These are phyloP conservation scores for Trichophyton simii DNA, from an alignment of 2,329 filamentous ascomycete species.

Conservation along the genomic window DNA sequence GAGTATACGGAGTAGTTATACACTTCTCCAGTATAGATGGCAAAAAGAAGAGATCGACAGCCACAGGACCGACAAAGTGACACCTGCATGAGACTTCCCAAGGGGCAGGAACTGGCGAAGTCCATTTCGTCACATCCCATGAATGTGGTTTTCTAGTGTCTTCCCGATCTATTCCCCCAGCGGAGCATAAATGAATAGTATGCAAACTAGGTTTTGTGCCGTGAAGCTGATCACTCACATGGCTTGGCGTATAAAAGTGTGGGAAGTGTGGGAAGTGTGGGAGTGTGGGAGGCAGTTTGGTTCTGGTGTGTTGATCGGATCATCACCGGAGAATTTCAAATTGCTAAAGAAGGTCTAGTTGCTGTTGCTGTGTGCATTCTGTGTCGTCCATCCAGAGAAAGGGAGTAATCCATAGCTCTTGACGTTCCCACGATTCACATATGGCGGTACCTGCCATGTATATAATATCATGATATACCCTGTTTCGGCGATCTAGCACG, in stretches of 20 bases:
- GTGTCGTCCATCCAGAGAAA: too few species aligned
- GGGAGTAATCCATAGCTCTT: background rate
- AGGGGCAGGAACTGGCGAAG: background rate
- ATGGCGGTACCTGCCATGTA: background rate
- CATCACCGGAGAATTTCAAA: background rate
- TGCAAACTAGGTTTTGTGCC: slow-evolving; percentile 1
- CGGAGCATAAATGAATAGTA: background rate
- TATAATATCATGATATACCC: background rate
- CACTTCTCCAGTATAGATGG: background rate
- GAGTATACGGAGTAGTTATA: background rate
- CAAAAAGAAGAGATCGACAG: slow-evolving; percentile 1
- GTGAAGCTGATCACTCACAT: slow-evolving; percentile 4
- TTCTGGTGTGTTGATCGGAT: background rate
- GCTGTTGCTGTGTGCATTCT: background rate
- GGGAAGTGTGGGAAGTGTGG: background rate
- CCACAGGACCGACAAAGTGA: background rate
- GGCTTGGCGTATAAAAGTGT: slow-evolving; percentile 1
- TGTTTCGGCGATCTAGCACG: background rate
- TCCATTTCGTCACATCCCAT: slow-evolving; percentile 2
- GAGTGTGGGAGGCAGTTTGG: background rate
- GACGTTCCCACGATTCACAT: background rate
- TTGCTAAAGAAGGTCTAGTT: background rate
- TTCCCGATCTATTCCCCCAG: background rate
- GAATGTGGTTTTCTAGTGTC: slow-evolving; percentile 1
- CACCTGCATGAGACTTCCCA: background rate